These are phyloP conservation scores for Atkinsonella texensis DNA, from an alignment of 2,329 filamentous ascomycete species.

Conservation along the genomic window DNA sequence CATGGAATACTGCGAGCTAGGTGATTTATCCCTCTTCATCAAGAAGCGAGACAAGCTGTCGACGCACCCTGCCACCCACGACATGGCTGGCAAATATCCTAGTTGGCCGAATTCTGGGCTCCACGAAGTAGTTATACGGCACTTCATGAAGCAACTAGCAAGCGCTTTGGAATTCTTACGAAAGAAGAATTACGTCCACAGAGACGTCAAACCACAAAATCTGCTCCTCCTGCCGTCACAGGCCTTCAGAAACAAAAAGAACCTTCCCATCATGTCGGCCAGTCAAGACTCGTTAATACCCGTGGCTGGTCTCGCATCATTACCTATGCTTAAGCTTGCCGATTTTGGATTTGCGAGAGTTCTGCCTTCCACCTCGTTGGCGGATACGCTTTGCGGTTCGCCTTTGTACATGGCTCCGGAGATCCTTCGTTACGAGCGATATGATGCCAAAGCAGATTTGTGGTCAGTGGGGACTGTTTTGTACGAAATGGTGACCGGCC, in stretches of 20 bases:
- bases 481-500: slow-evolving; percentile 88
- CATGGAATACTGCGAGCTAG: slow-evolving; percentile 97
- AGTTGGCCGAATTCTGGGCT: slow-evolving; percentile 73
- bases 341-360: slow-evolving; percentile 98
- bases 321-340: slow-evolving; percentile 94
- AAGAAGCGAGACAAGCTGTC: slow-evolving; percentile 78
- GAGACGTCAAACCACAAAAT: slow-evolving; percentile 96
- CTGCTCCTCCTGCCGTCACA: slow-evolving; percentile 76
- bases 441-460: slow-evolving; percentile 90
- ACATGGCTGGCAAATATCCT: slow-evolving; percentile 90
- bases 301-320: slow-evolving; percentile 63
- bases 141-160: slow-evolving; percentile 89
- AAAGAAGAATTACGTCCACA: slow-evolving; percentile 78
- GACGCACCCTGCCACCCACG: slow-evolving; percentile 68
- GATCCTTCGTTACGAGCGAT: slow-evolving; percentile 92
- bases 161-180: slow-evolving; percentile 87
- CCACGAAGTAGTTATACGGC: slow-evolving; percentile 89
- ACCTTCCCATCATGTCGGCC: slow-evolving; percentile 55
- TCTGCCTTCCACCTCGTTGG: slow-evolving; percentile 78
- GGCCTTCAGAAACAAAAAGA: slow-evolving; percentile 48
- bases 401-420: slow-evolving; percentile 98
- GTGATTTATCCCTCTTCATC: slow-evolving; percentile 90
- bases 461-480: slow-evolving; percentile 96
- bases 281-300: slow-evolving; percentile 74
- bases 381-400: slow-evolving; percentile 92